Base-by-base conservation (phyloP, 2,329 filamentous ascomycete species). In the Trichoderma sp. region DNA sequence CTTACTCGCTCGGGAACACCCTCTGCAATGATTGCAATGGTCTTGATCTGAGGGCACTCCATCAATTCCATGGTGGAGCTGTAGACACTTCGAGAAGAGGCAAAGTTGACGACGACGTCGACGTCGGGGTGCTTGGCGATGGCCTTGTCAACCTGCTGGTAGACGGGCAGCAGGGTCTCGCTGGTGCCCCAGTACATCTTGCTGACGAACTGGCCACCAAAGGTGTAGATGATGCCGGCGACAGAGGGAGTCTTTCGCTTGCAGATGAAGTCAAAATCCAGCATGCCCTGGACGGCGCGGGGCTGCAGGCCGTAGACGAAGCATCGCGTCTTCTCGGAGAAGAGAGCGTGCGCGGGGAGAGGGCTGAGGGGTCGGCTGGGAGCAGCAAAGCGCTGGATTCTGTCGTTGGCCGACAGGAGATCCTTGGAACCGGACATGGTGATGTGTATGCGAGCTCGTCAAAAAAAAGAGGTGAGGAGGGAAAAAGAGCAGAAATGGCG, bases 161-260 rank as follows among this genome's bases (percentile, higher is more conserved):
- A 99, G 83, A 99, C 96, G 75, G 96, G 96, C 78, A 99, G 90
- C 76, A 99, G 91, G 75, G 96, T 99, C 89, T 99, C 96, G 87
- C 94, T 98, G 81, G 96, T 99, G 81, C 96, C 96, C 96, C 96
- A 99, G 93, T 99, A 99, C 96, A 99, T 98, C 92, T 99, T 99
- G 91, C 94, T 98, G 83, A 99, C 96, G 91, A 99, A 99, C 86
- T 99, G 96, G 78, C 96, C 96, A 83, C 96, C 96, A 82, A 99
- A 99, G 79, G 96, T 98, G 89, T 99, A 99, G 89, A 99, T 98
- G 86, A 99, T 98, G 82, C 95, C 96, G 77, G 96, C 96, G 73
- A 99, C 96, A 72, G 96, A 99, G 76, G 96, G 96, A 73, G 93
- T 97, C 82, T 91, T 89, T 80, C 96, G 93, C 91, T 98, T 98